Evolutionary conservation across 176 grass and related monocot species (phyloP).

Genomic region (Aegilops tauschii): DNA sequence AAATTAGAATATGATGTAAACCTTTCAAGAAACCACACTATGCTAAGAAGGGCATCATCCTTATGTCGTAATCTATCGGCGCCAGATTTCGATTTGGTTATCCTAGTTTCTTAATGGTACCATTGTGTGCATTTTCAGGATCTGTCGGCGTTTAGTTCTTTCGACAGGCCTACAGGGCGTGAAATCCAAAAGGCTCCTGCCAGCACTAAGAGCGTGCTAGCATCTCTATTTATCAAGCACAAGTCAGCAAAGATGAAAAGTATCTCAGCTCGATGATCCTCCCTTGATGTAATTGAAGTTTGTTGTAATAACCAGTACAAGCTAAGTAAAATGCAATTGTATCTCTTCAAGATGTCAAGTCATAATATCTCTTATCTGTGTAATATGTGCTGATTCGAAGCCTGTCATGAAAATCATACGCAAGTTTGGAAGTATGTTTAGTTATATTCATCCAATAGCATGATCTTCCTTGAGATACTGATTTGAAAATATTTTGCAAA

Average conservation of each 20-base stretch:
- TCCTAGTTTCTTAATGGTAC: neutral
- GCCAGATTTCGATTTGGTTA: neutral
- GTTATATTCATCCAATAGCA: neutral
- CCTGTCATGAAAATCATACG: neutral
- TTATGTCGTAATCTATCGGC: neutral
- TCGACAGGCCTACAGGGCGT: conserved; percentile 51
- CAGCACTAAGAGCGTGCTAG: conserved; percentile 67
- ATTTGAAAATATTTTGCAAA: neutral
- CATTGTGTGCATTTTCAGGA: conserved; percentile 48
- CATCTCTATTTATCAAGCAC: conserved; percentile 70
- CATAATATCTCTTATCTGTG: neutral
- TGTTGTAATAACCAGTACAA: neutral
- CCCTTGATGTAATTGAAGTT: conserved; percentile 19
- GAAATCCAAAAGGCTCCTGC: conserved; percentile 63
- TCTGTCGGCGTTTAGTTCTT: conserved; percentile 48
- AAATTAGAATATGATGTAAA: neutral
- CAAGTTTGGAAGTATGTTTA: neutral
- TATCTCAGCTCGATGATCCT: conserved; percentile 40
- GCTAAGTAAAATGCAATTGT: neutral
- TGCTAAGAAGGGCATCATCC: neutral
- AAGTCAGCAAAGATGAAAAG: conserved; percentile 72
- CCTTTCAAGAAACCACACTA: neutral
- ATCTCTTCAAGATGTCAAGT: neutral
- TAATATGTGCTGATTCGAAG: neutral
- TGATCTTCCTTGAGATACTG: neutral